These are phyloP conservation scores for Lotmaria passim DNA, from an alignment of 208 protist species.

Conservation along the genomic window DNA sequence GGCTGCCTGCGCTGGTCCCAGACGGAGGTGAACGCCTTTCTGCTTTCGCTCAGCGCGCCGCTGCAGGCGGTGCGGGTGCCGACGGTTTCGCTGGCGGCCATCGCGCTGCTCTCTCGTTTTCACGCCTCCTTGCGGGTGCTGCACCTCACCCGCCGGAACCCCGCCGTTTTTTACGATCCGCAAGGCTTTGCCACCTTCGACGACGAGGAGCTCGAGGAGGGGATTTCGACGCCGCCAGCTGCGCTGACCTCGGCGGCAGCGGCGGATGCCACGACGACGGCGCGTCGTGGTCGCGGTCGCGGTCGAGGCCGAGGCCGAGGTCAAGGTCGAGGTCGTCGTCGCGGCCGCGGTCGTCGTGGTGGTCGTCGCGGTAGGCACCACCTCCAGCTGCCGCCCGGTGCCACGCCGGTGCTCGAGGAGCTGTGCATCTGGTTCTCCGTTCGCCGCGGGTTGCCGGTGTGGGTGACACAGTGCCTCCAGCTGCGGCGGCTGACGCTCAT, in stretches of 20 bases:
- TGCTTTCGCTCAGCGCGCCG: conserved; percentile 7
- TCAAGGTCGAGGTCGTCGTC: too few species aligned
- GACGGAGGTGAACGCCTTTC: conserved; percentile 8
- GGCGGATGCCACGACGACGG: too few species aligned
- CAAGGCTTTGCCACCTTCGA: background rate
- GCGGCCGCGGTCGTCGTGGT: background rate
- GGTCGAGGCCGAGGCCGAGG: too few species aligned
- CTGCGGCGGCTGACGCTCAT: conserved; percentile 9
- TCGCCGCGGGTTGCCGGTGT: conserved; percentile 8
- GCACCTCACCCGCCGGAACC: conserved; percentile 16
- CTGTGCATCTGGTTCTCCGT: conserved; percentile 18
- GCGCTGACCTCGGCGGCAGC: background rate
- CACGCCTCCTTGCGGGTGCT: conserved; percentile 29
- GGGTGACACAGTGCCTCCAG: conserved; percentile 13
- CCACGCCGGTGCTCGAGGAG: conserved; percentile 27
- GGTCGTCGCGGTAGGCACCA: background rate
- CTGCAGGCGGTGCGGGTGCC: conserved; percentile 26
- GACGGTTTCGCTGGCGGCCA: conserved; percentile 6
- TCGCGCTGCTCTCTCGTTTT: conserved; percentile 22
- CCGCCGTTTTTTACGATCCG: conserved; percentile 6
- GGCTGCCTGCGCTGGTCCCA: conserved; percentile 21
- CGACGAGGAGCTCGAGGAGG: conserved; percentile 40
- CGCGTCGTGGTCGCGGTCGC: too few species aligned
- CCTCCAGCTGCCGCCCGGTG: background rate
- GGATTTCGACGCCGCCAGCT: conserved; percentile 1